Conservation (phyloP, 441 rosid species). For the Euphorbia schlechtendalii region DNA sequence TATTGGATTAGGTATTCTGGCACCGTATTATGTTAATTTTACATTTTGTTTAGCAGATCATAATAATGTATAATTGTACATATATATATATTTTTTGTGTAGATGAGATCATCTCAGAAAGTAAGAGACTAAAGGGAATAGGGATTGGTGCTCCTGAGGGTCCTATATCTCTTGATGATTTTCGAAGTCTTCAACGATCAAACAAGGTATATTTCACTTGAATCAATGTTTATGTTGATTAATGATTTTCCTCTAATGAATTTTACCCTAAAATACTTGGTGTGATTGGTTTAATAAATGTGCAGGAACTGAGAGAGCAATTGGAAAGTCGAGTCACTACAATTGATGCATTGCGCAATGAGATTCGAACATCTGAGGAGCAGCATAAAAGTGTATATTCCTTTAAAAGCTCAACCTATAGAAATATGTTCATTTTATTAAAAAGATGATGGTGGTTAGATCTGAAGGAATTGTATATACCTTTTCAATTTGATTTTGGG, state of each 20-base stretch:
- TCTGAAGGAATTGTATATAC: neutral
- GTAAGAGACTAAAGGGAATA: constrained; percentile 73
- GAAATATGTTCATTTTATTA: neutral
- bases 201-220: constrained; percentile 48
- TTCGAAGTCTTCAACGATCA: constrained; percentile 89
- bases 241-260: neutral
- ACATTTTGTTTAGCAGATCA: neutral
- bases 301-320: constrained; percentile 88
- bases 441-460: constrained; percentile 4
- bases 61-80: neutral
- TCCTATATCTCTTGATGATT: constrained; percentile 94
- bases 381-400: constrained; percentile 57
- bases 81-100: constrained; percentile 19
- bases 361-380: constrained; percentile 52
- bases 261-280: neutral
- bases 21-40: neutral
- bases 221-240: constrained; percentile 13
- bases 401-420: constrained; percentile 3
- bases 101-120: constrained; percentile 59
- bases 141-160: constrained; percentile 95
- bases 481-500: neutral
- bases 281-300: neutral
- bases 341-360: constrained; percentile 54
- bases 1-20: constrained; percentile 2
- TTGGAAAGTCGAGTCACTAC: constrained; percentile 73